Base-by-base conservation (phyloP, 306 rosid species). In the Begonia loranthoides region DNA sequence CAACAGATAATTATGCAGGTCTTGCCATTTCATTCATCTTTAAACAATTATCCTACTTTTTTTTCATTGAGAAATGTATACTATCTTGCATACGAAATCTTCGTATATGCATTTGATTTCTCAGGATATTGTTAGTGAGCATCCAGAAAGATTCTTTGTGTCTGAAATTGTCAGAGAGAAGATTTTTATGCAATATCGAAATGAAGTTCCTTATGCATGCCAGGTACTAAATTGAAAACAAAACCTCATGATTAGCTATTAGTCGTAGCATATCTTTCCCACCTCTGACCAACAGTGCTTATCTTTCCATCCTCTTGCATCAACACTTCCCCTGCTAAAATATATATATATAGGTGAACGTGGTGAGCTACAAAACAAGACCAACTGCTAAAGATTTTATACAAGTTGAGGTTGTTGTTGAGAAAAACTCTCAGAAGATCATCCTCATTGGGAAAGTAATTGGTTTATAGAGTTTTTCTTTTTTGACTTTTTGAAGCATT, bases 91-190 rank as follows among this genome's bases (percentile, higher is more conserved):
- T 55, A 65, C 11, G 50, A n/a, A 57, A 55, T 51, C 59, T 50
- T 56, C 41, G 54, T 61, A 33, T 62, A n/a, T 44, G 13, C 64
- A 56, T 54, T 24, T 80, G 62, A 59, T 39, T 72, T 66, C 61
- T 47, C 82, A 90, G 99, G 99, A 76, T 62, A 86, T 82, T 48
- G 79, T 90, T 66, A 90, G 99, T 56, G 95, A 90, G 62, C 99
- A 86, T 67, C 95, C 95, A 13, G 99, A 90, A 69, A 74, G 99
- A 73, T 90, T 90, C 71, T 90, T 90, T 63, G 80, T 90, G 6
- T 68, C 87, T 53, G 99, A 86, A 69, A 90, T 90, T 41, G 72
- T 90, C 45, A 79, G 99, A 70, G 99, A 90, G 67, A 90, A 90
- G 80, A 90, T 90, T 61, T 86, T 90, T 66, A 74, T 82, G 85